phyloP scores from a whole-genome alignment of 1,139 yeast genomes.

The Sugiyamaella pinicola region DNA sequence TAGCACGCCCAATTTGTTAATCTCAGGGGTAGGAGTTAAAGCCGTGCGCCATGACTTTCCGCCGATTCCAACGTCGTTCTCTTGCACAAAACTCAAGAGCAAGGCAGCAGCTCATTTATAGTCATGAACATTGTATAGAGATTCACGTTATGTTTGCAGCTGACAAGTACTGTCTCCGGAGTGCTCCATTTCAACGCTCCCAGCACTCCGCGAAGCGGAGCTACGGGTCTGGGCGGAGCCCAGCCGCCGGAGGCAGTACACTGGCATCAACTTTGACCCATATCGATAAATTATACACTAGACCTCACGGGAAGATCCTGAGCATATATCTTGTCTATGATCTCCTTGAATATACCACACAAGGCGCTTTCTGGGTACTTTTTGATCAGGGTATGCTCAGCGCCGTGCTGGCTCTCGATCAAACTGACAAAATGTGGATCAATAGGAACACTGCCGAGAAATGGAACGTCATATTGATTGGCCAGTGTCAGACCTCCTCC shows the following conservation, averaged over 20 bases:
- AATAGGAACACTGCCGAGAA: slow-evolving; percentile 85
- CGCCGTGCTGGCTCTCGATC: slow-evolving; percentile 54
- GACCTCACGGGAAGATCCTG: slow-evolving; percentile 27
- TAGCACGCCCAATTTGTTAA: background rate
- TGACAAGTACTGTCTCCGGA: no score
- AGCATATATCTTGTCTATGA: slow-evolving; percentile 51
- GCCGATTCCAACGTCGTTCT: no score
- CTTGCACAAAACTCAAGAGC: no score
- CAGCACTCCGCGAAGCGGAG: no score
- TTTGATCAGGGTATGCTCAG: slow-evolving; percentile 39
- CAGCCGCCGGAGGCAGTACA: no score
- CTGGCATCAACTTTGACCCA: no score
- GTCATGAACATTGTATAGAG: no score
- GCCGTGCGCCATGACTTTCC: no score
- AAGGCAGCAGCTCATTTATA: no score
- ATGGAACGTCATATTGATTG: slow-evolving; percentile 58
- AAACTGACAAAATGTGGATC: slow-evolving; percentile 89
- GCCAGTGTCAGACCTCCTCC: slow-evolving; percentile 91
- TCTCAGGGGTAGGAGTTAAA: background rate
- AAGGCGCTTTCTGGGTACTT: slow-evolving; percentile 47
- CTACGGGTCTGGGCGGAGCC: no score
- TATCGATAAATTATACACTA: background rate
- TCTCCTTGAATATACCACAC: slow-evolving; percentile 53
- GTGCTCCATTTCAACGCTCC: no score
- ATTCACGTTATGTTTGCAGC: no score